Evolutionary conservation across 176 grass and related monocot species (phyloP).

Genomic region (Stipa capillata): DNA sequence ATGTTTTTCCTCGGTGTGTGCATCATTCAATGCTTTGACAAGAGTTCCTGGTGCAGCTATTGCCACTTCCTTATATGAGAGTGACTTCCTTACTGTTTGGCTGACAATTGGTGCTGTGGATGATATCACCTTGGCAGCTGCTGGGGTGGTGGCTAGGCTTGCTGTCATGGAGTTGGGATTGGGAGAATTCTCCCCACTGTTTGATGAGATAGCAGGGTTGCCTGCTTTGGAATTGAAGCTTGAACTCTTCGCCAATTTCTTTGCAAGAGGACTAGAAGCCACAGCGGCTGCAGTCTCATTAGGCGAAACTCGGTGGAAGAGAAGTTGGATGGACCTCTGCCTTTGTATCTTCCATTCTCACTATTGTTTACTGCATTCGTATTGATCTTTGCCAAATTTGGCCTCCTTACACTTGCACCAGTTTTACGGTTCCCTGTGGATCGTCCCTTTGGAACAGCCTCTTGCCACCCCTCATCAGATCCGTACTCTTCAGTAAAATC

Average conservation of each 20-base stretch:
- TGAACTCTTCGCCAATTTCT: slow-evolving; percentile 75
- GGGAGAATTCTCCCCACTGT: slow-evolving; percentile 47
- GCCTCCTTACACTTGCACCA: slow-evolving; percentile 55
- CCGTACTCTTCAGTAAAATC: slow-evolving; percentile 53
- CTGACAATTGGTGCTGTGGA: slow-evolving; percentile 25
- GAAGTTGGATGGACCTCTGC: slow-evolving; percentile 40
- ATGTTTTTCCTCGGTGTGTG: slow-evolving; percentile 34
- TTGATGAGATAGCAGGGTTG: slow-evolving; percentile 31
- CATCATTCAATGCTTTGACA: slow-evolving; percentile 54
- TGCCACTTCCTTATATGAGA: slow-evolving; percentile 99
- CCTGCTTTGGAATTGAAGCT: slow-evolving; percentile 60
- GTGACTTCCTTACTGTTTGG: slow-evolving; percentile 67
- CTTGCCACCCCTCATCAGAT: slow-evolving; percentile 93
- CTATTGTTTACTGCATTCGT: slow-evolving; percentile 54
- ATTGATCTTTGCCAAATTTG: slow-evolving; percentile 71
- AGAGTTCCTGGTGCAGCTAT: slow-evolving; percentile 89
- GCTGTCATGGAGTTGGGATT: slow-evolving; percentile 42
- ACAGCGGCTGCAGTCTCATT: slow-evolving; percentile 27
- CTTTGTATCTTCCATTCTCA: slow-evolving; percentile 72
- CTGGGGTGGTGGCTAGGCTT: slow-evolving; percentile 31
- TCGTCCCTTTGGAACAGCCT: slow-evolving; percentile 76
- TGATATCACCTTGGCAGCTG: slow-evolving; percentile 43
- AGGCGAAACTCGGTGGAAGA: slow-evolving; percentile 52
- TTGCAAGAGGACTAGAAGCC: slow-evolving; percentile 52
- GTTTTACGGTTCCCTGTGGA: slow-evolving; percentile 48